These are phyloP conservation scores for Jaltomata sinuosa DNA, from an alignment of 257 asterid species.

Conservation along the genomic window DNA sequence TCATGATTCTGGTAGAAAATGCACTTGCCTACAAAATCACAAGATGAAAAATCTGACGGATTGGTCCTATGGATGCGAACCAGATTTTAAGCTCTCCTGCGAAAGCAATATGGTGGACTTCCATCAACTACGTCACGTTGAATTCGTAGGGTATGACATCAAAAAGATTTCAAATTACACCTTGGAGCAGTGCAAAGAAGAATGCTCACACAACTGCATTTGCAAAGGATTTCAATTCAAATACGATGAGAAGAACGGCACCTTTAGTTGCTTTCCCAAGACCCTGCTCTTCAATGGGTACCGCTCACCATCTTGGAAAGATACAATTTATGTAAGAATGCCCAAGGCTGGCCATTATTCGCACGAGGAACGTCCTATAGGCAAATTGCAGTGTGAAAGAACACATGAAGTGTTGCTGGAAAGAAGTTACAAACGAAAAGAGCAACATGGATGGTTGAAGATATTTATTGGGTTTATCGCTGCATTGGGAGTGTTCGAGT, in stretches of 20 bases:
- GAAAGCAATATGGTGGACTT: not conserved
- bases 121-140: not conserved
- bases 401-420: not conserved
- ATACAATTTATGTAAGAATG: not conserved
- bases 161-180: not conserved
- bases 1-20: not conserved
- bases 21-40: not conserved
- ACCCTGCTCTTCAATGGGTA: not conserved
- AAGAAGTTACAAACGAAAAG: not conserved
- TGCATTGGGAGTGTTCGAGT: slow-evolving; percentile 1
- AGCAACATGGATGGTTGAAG: not conserved
- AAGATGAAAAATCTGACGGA: not conserved
- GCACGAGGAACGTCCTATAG: not conserved
- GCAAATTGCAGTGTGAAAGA: not conserved
- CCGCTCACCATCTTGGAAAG: not conserved
- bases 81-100: not conserved
- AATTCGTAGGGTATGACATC: not conserved
- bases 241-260: not conserved
- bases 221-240: not conserved
- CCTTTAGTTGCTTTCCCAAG: not conserved
- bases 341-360: not conserved
- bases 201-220: not conserved
- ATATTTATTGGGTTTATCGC: not conserved
- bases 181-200: not conserved
- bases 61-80: not conserved